Conservation (phyloP, 1,284 basidiomycete genomes). For the Phlebopus sp. region DNA sequence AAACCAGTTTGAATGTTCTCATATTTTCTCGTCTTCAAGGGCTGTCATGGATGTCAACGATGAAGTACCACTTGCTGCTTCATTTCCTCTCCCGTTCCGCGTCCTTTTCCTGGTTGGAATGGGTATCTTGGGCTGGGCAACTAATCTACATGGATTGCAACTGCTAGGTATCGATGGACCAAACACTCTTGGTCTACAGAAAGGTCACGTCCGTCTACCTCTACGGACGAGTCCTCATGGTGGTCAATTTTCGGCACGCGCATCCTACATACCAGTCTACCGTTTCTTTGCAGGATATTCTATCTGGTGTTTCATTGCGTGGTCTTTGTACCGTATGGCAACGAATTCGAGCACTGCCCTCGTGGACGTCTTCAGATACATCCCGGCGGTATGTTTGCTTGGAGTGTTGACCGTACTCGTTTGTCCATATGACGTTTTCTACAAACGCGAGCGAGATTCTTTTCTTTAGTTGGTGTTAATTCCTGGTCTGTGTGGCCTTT, state of each 20-base stretch:
- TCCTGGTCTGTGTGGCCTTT: conserved; percentile 3
- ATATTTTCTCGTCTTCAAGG: background rate
- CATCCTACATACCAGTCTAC: conserved; percentile 61
- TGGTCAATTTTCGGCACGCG: conserved; percentile 25
- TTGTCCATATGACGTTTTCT: conserved; percentile 64
- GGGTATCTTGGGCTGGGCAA: conserved; percentile 79
- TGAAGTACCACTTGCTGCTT: conserved; percentile 49
- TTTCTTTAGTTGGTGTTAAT: conserved; percentile 64
- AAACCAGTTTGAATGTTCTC: background rate
- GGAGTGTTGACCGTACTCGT: conserved; percentile 55
- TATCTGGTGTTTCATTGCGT: conserved; percentile 57
- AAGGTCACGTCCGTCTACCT: conserved; percentile 28
- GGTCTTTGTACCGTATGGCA: conserved; percentile 61
- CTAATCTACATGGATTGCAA: conserved; percentile 82
- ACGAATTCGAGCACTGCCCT: conserved; percentile 54
- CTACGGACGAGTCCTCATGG: conserved; percentile 28
- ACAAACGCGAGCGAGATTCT: conserved; percentile 68
- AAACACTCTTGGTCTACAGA: conserved; percentile 61
- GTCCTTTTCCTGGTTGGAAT: conserved; percentile 70
- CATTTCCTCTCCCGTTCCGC: conserved; percentile 81
- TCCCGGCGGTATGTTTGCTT: conserved; percentile 70
- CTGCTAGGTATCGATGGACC: conserved; percentile 72
- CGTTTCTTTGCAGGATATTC: conserved; percentile 61
- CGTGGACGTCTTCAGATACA: conserved; percentile 73
- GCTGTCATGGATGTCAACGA: conserved; percentile 35